Percentiles rank a stretch among this genome's conserved stretches.
Conservation (phyloP, 2,329 filamentous ascomycete genomes). For the Conoideocrella luteorostrata region DNA sequence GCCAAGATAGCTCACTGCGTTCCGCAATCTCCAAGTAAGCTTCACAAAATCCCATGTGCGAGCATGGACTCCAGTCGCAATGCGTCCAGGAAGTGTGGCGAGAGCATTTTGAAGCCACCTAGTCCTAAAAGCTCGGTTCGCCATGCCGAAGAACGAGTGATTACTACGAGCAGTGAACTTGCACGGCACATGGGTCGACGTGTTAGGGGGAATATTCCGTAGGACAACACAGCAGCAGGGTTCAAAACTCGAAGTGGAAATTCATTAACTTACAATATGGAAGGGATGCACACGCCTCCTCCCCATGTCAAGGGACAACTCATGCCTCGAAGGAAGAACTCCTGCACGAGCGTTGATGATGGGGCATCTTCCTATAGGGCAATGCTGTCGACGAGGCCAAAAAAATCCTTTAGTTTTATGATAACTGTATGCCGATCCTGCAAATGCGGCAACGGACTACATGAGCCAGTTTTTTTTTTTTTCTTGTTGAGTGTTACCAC, state of each 20-base stretch:
- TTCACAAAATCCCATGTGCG: too few species aligned
- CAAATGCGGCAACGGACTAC: neutral
- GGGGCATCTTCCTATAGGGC: constrained; percentile 36
- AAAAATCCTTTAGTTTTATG: neutral
- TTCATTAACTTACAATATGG: neutral
- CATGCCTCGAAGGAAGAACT: constrained; percentile 6
- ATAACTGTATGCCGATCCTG: neutral
- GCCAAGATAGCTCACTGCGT: too few species aligned
- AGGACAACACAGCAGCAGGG: constrained; percentile 3
- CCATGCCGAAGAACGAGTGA: neutral
- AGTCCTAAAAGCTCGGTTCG: constrained; percentile 1
- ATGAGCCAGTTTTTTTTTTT: neutral
- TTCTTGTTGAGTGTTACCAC: too few species aligned
- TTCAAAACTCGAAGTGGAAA: constrained; percentile 6
- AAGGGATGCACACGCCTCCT: constrained; percentile 3
- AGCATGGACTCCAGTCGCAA: too few species aligned
- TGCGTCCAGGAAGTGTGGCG: too few species aligned
- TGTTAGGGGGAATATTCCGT: neutral
- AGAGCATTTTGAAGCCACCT: neutral
- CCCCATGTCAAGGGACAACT: constrained; percentile 1
- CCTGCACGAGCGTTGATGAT: constrained; percentile 28
- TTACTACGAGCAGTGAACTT: neutral
- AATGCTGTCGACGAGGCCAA: constrained; percentile 8
- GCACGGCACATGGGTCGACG: constrained; percentile 1
- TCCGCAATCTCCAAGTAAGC: too few species aligned